Conservation (phyloP, 257 asterid genomes). For the Solanum ahanhuiri region DNA sequence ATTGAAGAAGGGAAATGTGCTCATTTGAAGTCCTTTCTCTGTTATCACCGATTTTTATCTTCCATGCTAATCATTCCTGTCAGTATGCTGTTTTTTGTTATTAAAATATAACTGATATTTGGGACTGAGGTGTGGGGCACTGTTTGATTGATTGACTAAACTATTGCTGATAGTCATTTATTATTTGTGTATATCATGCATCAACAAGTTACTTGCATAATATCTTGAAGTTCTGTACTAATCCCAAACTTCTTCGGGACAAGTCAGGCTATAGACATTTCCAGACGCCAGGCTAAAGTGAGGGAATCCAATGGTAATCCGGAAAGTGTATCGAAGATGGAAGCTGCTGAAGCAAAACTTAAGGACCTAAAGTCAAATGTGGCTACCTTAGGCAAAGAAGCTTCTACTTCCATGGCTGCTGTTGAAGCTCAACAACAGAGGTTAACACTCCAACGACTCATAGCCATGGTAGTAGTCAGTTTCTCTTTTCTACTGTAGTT, state of each 20-base stretch:
- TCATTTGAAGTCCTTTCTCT: neutral
- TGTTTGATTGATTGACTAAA: neutral
- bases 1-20: no score
- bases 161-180: neutral
- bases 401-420: constrained; percentile 57
- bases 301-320: constrained; percentile 39
- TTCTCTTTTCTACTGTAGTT: neutral
- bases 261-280: constrained; percentile 54
- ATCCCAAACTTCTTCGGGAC: constrained; percentile 10
- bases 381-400: constrained; percentile 53
- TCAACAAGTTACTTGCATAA: neutral
- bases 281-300: constrained; percentile 46
- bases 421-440: constrained; percentile 65
- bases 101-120: neutral
- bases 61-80: neutral
- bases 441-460: constrained; percentile 49
- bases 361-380: constrained; percentile 52
- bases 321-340: constrained; percentile 32
- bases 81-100: neutral
- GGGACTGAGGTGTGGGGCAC: neutral
- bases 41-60: neutral
- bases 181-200: neutral
- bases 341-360: constrained; percentile 54
- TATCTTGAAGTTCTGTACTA: neutral
- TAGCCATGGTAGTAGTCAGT: constrained; percentile 34